These are phyloP conservation scores for Cyclostephanos tholiformis DNA, from an alignment of 108 stramenopile species.

Conservation along the genomic window DNA sequence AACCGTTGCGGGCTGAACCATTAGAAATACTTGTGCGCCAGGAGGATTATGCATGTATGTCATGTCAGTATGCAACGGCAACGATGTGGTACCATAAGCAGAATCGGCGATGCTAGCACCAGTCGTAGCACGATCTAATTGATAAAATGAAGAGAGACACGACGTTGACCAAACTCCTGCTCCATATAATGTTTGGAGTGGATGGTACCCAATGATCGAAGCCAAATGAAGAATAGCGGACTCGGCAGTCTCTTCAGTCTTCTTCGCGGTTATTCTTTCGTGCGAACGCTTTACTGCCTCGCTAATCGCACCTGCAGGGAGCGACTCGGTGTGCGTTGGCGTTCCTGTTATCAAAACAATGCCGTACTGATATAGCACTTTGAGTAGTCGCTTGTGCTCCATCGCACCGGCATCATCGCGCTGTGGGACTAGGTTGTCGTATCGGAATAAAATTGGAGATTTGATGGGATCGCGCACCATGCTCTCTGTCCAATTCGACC, in stretches of 20 bases:
- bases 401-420: constrained; percentile 13
- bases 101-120: constrained; percentile 81
- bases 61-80: constrained; percentile 88
- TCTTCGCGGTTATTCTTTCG: neutral
- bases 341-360: constrained; percentile 72
- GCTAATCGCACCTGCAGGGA: constrained; percentile 24
- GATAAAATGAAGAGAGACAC: constrained; percentile 47
- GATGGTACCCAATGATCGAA: constrained; percentile 60
- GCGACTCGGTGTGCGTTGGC: constrained; percentile 56
- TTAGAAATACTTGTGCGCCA: constrained; percentile 86
- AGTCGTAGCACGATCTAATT: constrained; percentile 15
- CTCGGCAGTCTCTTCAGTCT: constrained; percentile 33
- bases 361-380: constrained; percentile 71
- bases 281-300: constrained; percentile 12
- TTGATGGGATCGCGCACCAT: constrained; percentile 52
- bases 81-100: constrained; percentile 69
- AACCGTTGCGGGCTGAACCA: constrained; percentile 67
- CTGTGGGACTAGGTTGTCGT: constrained; percentile 39
- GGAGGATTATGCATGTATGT: constrained; percentile 79
- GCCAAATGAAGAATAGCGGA: constrained; percentile 40
- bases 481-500: constrained; percentile 64
- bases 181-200: constrained; percentile 82
- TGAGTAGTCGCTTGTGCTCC: constrained; percentile 50
- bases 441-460: constrained; percentile 56
- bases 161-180: constrained; percentile 75